Evolutionary conservation across 495 filamentous ascomycete genomes (phyloP), one percentile per base, ranked within the genome.

Genomic region (Elaphomyces granulatus): DNA sequence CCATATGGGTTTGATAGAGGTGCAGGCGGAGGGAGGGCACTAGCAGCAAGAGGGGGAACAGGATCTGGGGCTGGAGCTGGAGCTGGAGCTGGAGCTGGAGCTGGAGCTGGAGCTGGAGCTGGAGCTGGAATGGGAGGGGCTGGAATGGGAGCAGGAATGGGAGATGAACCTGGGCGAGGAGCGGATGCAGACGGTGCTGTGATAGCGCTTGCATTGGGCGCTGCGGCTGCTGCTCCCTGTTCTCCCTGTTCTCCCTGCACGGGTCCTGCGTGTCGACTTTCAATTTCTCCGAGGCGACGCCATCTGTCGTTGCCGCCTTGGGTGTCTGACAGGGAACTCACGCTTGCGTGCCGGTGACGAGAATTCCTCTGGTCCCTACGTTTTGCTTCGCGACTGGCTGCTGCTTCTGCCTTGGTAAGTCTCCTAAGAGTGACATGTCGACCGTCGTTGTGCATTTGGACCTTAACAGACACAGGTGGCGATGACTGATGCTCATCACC

Each of bases 331-430:
- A 68, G 45, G 1, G 65, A 64, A 40, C 66, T 67, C 2, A 48
- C 60, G 34, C 67, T 71, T 20, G 60, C 61, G 30, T 51, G 54
- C 37, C 65, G 57, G 32, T 59, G 60, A 8, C 61, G 58, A 1
- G 64, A 66, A 31, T 43, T 60, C 23, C 61, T 46, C 40, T 59
- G 59, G 39, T 66, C 66, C 36, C 61, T 49, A 7, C 73, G 63
- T 32, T 71, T 61, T 9, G 68, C 64, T 44, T 74, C 70, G 31
- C 77, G 70, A 33, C 66, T 69, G 9, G 71, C 72, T 8, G 74
- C 77, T 2, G 80, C 79, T 68, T 93, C 86, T 54, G 85, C 75
- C 45, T 88, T 83, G 6, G 79, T 83, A 9, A 94, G 60, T 19
- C 81, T 70, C 16, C 84, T 73, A 15, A 94, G 67, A 8, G 86